These are phyloP conservation scores for Pleurotus pulmonarius DNA, from an alignment of 768 basidiomycete genomes.

Conservation along the genomic window DNA sequence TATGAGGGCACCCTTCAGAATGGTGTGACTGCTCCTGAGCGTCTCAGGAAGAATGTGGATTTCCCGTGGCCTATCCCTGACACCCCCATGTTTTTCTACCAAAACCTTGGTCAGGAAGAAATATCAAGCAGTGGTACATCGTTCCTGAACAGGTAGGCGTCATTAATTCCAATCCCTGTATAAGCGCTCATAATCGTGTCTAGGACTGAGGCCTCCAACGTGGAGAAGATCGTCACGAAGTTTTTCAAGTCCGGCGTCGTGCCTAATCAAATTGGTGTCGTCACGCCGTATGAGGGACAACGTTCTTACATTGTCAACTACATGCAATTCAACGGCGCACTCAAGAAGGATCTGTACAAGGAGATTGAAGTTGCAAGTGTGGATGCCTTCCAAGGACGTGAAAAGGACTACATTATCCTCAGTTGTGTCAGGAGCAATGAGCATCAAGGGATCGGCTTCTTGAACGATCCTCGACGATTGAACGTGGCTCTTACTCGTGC, in stretches of 20 bases:
- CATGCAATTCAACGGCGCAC: conserved; percentile 99
- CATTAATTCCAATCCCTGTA: conserved; percentile 13
- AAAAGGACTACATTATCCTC: conserved; percentile 99
- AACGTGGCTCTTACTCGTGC: conserved; percentile 97
- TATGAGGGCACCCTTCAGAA: conserved; percentile 99
- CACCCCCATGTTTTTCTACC: conserved; percentile 99
- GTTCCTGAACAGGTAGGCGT: conserved; percentile 80
- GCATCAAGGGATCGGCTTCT: conserved; percentile 98
- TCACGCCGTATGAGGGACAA: conserved; percentile 99
- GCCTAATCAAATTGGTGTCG: conserved; percentile 93
- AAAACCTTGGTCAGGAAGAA: conserved; percentile 98
- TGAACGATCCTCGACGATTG: conserved; percentile 94
- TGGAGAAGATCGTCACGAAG: conserved; percentile 99
- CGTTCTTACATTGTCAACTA: conserved; percentile 98
- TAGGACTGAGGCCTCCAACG: conserved; percentile 97
- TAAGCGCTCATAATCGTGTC: conserved; percentile 10
- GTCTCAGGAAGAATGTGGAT: conserved; percentile 95
- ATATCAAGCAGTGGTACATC: conserved; percentile 98
- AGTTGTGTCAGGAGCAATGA: conserved; percentile 98
- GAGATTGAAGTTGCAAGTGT: conserved; percentile 99
- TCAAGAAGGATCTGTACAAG: conserved; percentile 99
- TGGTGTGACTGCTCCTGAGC: conserved; percentile 97
- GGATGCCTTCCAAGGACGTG: conserved; percentile 98
- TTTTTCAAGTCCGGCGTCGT: conserved; percentile 99
- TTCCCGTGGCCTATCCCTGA: conserved; percentile 98